Evolutionary conservation across 2,329 filamentous ascomycete genomes (phyloP).

Genomic region (Fusarium setosum): DNA sequence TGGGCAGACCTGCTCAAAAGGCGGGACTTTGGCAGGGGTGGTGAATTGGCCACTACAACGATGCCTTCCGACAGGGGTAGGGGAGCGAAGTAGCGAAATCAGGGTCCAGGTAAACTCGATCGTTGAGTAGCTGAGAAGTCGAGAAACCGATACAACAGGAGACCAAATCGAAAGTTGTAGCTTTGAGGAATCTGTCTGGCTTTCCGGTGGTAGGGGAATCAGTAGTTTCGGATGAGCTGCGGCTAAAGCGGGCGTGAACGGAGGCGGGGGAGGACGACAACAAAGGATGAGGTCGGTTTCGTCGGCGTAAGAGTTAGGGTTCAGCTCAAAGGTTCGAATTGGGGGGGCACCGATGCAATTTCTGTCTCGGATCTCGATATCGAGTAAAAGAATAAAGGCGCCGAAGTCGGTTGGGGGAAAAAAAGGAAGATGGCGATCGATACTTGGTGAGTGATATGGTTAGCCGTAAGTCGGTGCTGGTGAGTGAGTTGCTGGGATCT

Average conservation of each 20-base stretch:
- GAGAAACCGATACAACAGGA: neutral
- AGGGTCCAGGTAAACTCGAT: slow-evolving; percentile 33
- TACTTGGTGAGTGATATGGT: slow-evolving; percentile 41
- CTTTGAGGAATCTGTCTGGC: neutral
- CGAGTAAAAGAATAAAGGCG: neutral
- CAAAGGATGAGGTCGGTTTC: neutral
- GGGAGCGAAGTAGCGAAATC: slow-evolving; percentile 23
- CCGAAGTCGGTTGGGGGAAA: neutral
- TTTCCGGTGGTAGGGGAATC: neutral
- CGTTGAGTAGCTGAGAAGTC: slow-evolving; percentile 13
- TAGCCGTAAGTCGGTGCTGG: slow-evolving; percentile 34
- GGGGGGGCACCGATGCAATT: neutral
- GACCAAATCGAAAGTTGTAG: neutral
- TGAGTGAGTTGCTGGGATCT: slow-evolving; percentile 22
- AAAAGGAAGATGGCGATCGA: slow-evolving; percentile 27
- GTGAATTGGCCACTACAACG: slow-evolving; percentile 28
- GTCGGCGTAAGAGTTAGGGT: neutral
- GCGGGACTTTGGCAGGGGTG: slow-evolving; percentile 34
- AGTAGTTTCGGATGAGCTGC: neutral
- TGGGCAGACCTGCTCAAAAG: slow-evolving; percentile 25
- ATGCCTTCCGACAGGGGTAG: slow-evolving; percentile 30
- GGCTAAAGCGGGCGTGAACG: slow-evolving; percentile 2
- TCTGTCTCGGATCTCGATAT: neutral
- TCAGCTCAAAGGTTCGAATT: neutral
- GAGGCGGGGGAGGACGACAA: neutral